Conservation (phyloP, 495 filamentous ascomycete genomes). For the Apodospora peruviana region DNA sequence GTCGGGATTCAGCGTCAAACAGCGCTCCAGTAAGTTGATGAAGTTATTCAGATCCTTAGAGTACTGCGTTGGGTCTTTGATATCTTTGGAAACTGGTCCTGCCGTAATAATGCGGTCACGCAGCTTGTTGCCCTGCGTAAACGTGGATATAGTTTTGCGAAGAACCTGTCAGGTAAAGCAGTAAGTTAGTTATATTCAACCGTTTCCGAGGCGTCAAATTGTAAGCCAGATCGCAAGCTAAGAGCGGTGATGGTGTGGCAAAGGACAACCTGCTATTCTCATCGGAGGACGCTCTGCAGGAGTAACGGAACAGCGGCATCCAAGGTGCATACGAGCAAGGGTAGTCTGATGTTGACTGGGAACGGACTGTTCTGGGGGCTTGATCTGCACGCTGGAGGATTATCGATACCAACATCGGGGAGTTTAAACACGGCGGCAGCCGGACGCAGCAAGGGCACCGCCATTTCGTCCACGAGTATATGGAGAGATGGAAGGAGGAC, state of each 20-base stretch:
- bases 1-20: constrained; percentile 86
- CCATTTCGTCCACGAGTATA: background rate
- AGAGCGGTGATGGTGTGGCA: too few relatives aligned
- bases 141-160: constrained; percentile 37
- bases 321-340: background rate
- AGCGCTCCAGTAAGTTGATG: constrained; percentile 79
- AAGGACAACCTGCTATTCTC: too few relatives aligned
- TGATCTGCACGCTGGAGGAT: constrained; percentile 3
- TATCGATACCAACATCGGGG: background rate
- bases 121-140: constrained; percentile 78
- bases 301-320: background rate
- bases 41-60: constrained; percentile 75
- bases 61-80: constrained; percentile 58
- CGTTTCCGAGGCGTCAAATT: too few relatives aligned
- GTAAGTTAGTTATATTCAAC: too few relatives aligned
- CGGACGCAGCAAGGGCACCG: background rate
- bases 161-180: too few relatives aligned
- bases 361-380: background rate
- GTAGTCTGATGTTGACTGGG: background rate
- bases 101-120: constrained; percentile 69
- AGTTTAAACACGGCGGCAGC: background rate
- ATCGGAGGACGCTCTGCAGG: too few relatives aligned
- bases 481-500: background rate
- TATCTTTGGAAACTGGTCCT: constrained; percentile 62
- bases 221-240: too few relatives aligned